A percentile compares a stretch with the other conserved stretches of the same genome.
phyloP scores from a whole-genome alignment of 202 grass and related monocot genomes.

The Schoenoplectus triqueter region DNA sequence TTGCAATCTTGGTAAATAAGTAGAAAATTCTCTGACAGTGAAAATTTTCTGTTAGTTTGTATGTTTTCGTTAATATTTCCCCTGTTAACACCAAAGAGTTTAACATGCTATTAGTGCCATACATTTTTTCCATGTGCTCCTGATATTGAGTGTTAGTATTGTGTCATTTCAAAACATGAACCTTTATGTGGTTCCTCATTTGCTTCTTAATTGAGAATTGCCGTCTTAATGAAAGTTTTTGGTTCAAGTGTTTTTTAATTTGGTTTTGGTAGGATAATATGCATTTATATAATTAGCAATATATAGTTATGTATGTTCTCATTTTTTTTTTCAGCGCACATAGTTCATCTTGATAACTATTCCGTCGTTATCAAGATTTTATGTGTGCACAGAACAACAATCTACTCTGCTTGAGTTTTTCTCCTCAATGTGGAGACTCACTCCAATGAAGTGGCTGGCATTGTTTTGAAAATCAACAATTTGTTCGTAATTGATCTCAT shows the following conservation, averaged over 20 bases:
- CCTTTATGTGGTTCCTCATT: background rate
- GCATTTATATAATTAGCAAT: slow-evolving; percentile 5
- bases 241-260: background rate
- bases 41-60: background rate
- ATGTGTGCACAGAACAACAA: slow-evolving; percentile 43
- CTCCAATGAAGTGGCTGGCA: slow-evolving; percentile 49
- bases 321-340: slow-evolving; percentile 29
- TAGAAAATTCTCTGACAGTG: background rate
- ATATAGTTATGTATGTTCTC: background rate
- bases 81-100: background rate
- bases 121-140: background rate
- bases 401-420: slow-evolving; percentile 49
- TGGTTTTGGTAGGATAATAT: background rate
- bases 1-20: slow-evolving; percentile 2
- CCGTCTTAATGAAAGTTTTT: too few species aligned
- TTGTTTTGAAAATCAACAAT: slow-evolving; percentile 5
- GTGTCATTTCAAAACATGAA: background rate
- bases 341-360: slow-evolving; percentile 47
- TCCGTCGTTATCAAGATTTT: slow-evolving; percentile 49
- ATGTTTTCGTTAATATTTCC: background rate
- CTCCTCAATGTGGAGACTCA: slow-evolving; percentile 43
- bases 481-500: slow-evolving; percentile 10
- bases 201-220: background rate
- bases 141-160: background rate
- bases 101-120: background rate